These are phyloP conservation scores for Botrytis medusae DNA, from an alignment of 2,329 filamentous ascomycete genomes.

Conservation along the genomic window DNA sequence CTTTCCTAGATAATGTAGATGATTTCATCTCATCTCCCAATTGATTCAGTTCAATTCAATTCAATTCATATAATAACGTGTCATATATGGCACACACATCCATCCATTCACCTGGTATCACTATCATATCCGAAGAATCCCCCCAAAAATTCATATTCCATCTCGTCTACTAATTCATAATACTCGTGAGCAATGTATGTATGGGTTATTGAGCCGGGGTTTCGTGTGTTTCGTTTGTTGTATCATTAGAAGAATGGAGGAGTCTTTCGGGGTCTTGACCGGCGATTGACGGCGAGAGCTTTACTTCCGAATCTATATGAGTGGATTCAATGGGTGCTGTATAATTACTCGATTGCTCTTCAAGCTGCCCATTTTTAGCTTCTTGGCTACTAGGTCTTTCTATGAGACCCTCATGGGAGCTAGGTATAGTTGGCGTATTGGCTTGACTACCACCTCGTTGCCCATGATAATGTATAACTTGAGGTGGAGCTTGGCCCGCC, in stretches of 20 bases:
- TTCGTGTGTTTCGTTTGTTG: conserved; percentile 4
- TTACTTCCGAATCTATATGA: not conserved
- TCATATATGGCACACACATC: conserved; percentile 17
- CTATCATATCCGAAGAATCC: conserved; percentile 2
- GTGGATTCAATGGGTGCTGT: not conserved
- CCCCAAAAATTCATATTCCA: not conserved
- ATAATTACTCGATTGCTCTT: conserved; percentile 24
- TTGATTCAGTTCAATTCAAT: not conserved
- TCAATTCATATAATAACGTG: conserved; percentile 7
- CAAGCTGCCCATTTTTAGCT: conserved; percentile 28
- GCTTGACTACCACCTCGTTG: conserved; percentile 67
- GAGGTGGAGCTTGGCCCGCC: conserved; percentile 61
- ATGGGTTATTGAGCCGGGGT: not conserved
- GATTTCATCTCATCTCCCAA: not conserved
- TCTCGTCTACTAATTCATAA: conserved; percentile 16
- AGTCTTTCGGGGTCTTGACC: not conserved
- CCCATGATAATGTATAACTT: conserved; percentile 67
- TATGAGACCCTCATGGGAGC: conserved; percentile 32
- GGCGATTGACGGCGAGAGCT: not conserved
- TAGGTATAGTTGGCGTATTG: conserved; percentile 57
- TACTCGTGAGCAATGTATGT: not conserved
- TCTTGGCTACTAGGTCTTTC: conserved; percentile 36
- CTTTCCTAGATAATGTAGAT: not conserved
- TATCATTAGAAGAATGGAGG: not conserved
- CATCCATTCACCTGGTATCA: conserved; percentile 19